phyloP scores from a whole-genome alignment of 345 rosid genomes.

The Eucalyptus curtisii region DNA sequence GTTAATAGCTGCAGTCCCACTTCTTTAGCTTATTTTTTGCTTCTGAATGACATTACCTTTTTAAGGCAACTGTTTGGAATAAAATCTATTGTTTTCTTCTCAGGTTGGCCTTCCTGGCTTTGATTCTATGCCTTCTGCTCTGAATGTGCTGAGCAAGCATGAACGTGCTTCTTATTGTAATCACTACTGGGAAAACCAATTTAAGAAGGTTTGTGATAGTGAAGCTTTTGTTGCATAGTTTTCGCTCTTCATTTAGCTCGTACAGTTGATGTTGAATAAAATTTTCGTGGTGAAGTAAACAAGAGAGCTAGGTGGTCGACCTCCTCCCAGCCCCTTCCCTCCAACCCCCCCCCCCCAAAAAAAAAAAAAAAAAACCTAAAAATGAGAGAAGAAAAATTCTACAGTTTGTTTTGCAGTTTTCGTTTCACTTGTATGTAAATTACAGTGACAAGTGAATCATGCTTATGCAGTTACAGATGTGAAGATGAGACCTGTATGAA shows the following conservation, averaged over 20 bases:
- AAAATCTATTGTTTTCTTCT: background rate
- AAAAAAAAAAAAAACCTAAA: background rate
- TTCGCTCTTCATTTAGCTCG: background rate
- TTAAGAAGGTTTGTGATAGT: conserved; percentile 59
- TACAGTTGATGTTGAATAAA: background rate
- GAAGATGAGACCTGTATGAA: background rate
- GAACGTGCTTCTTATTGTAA: conserved; percentile 98
- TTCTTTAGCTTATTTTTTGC: background rate
- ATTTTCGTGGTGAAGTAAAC: background rate
- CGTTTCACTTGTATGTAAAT: background rate
- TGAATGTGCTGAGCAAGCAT: conserved; percentile 88
- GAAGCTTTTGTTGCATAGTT: background rate
- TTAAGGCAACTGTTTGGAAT: background rate
- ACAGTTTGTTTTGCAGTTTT: background rate
- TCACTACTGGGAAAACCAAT: conserved; percentile 91
- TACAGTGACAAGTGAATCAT: background rate
- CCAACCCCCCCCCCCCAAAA: accelerated
- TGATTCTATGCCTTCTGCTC: conserved; percentile 94
- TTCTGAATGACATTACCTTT: background rate
- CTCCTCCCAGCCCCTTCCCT: background rate
- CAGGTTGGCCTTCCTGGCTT: conserved; percentile 99
- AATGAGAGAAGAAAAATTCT: background rate
- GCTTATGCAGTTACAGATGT: background rate
- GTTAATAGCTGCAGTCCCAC: background rate
- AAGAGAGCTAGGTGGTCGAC: background rate